Conservation (phyloP, 2,329 filamentous ascomycete genomes). For the Aspergillus ustus region DNA sequence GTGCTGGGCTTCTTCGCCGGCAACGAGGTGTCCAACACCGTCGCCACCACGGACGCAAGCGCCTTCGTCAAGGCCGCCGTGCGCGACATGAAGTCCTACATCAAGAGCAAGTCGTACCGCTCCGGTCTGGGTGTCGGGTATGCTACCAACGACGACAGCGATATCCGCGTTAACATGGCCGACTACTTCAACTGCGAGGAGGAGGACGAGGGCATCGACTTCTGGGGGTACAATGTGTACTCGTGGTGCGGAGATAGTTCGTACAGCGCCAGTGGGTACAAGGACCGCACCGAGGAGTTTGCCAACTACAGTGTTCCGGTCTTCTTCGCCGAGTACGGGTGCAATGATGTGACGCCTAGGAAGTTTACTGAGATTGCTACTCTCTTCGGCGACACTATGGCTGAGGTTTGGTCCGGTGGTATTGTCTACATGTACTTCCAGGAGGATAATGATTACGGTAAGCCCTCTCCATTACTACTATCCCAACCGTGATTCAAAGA, state of each 20-base stretch:
- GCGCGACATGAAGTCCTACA: constrained; percentile 91
- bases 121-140: constrained; percentile 81
- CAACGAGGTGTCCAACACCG: constrained; percentile 90
- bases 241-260: constrained; percentile 91
- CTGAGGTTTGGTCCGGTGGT: constrained; percentile 82
- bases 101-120: constrained; percentile 75
- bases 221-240: constrained; percentile 99
- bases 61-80: constrained; percentile 97
- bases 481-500: constrained; percentile 18
- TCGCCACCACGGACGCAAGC: constrained; percentile 83
- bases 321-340: constrained; percentile 98
- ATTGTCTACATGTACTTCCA: constrained; percentile 72
- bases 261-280: constrained; percentile 76
- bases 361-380: constrained; percentile 81
- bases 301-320: constrained; percentile 83
- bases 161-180: constrained; percentile 79
- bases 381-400: constrained; percentile 81
- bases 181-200: constrained; percentile 90
- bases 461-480: constrained; percentile 47
- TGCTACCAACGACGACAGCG: constrained; percentile 86
- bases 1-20: constrained; percentile 95
- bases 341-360: constrained; percentile 75
- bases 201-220: constrained; percentile 75
- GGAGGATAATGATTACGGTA: constrained; percentile 71
- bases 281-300: constrained; percentile 82